These are phyloP conservation scores for Letharia columbiana DNA, from an alignment of 495 filamentous ascomycete genomes.

Conservation along the genomic window DNA sequence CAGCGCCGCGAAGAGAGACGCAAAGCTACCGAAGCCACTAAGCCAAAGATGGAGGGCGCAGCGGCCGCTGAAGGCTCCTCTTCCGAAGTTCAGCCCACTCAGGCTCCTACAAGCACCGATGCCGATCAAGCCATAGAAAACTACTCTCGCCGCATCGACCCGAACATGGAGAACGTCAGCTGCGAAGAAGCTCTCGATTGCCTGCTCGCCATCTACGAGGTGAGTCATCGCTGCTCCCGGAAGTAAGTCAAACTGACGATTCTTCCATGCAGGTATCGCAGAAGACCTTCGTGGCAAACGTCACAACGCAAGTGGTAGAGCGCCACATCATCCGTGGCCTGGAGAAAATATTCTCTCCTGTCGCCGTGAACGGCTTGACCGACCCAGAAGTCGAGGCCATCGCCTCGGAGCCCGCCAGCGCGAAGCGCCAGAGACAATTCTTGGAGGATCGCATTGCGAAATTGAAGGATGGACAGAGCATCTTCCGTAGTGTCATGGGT, in stretches of 20 bases:
- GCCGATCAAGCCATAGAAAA: not conserved
- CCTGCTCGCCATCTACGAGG: conserved; percentile 33
- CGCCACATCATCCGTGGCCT: conserved; percentile 31
- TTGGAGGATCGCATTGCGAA: conserved; percentile 28
- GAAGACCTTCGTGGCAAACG: conserved; percentile 32
- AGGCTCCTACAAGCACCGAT: not conserved
- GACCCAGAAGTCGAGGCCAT: conserved; percentile 24
- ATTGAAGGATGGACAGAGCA: conserved; percentile 26
- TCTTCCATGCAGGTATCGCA: conserved; percentile 25
- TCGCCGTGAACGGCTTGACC: conserved; percentile 28
- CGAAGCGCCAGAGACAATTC: conserved; percentile 24
- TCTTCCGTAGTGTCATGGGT: conserved; percentile 24
- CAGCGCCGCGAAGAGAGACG: conserved; percentile 26
- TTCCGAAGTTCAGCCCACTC: no score
- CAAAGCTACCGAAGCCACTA: not conserved
- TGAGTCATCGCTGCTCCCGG: conserved; percentile 6
- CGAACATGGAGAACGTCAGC: conserved; percentile 31
- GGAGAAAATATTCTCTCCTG: conserved; percentile 31
- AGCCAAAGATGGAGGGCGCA: no score
- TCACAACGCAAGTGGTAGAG: conserved; percentile 33
- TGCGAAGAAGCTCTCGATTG: conserved; percentile 33
- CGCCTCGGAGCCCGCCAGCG: conserved; percentile 25
- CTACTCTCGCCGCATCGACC: conserved; percentile 16
- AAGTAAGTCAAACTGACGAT: not conserved
- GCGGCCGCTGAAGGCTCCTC: no score